These are phyloP conservation scores for Quercus phellos DNA, from an alignment of 331 rosid species.

Conservation along the genomic window DNA sequence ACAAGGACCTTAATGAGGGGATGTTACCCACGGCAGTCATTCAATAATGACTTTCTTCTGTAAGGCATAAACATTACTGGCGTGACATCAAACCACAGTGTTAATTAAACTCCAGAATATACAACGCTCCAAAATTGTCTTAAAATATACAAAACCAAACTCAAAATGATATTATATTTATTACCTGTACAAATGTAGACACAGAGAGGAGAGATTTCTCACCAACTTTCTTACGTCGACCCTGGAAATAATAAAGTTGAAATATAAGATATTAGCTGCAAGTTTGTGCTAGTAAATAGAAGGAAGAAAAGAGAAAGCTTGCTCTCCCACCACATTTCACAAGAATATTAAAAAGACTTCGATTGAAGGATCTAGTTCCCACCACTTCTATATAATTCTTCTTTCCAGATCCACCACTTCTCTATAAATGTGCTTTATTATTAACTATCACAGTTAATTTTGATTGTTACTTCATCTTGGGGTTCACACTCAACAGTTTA, in stretches of 20 bases:
- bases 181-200: conserved; percentile 2
- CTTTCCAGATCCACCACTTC: neutral
- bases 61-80: neutral
- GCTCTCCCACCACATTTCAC: neutral
- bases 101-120: neutral
- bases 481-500: neutral
- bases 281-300: neutral
- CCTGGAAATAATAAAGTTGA: neutral
- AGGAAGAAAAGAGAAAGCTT: neutral
- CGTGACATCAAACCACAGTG: neutral
- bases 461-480: neutral
- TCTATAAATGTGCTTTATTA: neutral
- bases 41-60: too few species aligned
- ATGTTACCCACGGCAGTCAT: too few species aligned
- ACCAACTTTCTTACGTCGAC: neutral
- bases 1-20: too few species aligned
- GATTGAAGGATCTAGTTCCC: neutral
- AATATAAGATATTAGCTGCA: neutral
- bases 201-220: neutral
- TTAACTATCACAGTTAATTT: neutral
- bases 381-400: neutral
- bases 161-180: neutral
- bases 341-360: neutral
- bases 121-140: neutral
- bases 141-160: neutral